Evolutionary conservation across 371 early-diverging fungal species (phyloP).

Genomic region (Apophysomyces sp.): DNA sequence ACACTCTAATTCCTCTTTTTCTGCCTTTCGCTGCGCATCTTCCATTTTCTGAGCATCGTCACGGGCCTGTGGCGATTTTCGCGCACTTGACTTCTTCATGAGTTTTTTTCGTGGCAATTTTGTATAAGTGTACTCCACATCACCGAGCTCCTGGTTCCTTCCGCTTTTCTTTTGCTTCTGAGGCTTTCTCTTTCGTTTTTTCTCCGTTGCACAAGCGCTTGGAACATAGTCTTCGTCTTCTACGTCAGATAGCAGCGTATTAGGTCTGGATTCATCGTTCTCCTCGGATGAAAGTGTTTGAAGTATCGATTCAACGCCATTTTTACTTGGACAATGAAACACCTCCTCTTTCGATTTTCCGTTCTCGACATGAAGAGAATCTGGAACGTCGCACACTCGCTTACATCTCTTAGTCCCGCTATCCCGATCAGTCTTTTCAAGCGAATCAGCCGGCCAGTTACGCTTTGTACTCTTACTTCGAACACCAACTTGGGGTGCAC

Average conservation of each 20-base stretch:
- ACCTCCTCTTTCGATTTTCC: too few species aligned
- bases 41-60: neutral
- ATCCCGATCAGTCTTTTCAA: neutral
- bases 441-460: neutral
- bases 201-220: neutral
- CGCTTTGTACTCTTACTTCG: neutral
- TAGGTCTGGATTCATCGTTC: neutral
- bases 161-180: neutral
- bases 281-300: neutral
- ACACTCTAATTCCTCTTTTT: neutral
- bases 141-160: neutral
- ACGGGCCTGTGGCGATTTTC: neutral
- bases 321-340: too few species aligned
- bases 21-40: neutral
- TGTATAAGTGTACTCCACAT: neutral
- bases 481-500: too few species aligned
- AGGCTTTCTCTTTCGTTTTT: neutral
- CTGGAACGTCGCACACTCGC: neutral
- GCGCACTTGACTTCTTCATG: neutral
- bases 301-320: too few species aligned
- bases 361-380: neutral
- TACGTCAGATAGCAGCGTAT: neutral
- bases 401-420: neutral
- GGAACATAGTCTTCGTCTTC: neutral
- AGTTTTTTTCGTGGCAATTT: neutral